phyloP scores from a whole-genome alignment of 2,329 filamentous ascomycete species.

The Penicillium thymicola region DNA sequence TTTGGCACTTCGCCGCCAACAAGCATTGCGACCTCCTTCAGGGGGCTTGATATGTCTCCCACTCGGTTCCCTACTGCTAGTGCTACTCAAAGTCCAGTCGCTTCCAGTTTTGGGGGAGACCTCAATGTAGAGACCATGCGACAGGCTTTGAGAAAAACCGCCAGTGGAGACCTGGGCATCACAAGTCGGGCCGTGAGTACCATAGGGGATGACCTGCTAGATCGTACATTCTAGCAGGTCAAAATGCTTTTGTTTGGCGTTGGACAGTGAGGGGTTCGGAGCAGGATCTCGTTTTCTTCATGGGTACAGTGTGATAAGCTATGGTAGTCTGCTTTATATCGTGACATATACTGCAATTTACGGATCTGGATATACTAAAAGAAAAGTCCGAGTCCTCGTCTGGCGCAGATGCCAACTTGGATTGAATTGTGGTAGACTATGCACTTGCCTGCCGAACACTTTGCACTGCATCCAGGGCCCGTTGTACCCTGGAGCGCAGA shows the following conservation, averaged over 20 bases:
- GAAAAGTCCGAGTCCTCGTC: neutral
- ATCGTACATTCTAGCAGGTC: constrained; percentile 25
- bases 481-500: constrained; percentile 61
- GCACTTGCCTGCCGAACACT: constrained; percentile 12
- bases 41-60: constrained; percentile 70
- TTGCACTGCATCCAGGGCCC: constrained; percentile 62
- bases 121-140: constrained; percentile 91
- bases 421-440: neutral
- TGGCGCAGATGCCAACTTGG: neutral
- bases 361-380: constrained; percentile 5
- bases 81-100: constrained; percentile 51
- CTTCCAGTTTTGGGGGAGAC: constrained; percentile 57
- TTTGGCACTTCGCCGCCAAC: constrained; percentile 68
- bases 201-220: constrained; percentile 32
- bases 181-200: constrained; percentile 34
- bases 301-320: neutral
- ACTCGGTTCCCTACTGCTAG: constrained; percentile 59
- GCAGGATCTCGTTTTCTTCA: constrained; percentile 12
- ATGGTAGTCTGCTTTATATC: constrained; percentile 4
- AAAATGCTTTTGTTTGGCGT: neutral
- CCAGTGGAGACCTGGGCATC: constrained; percentile 69
- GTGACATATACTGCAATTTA: constrained; percentile 10
- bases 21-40: constrained; percentile 71
- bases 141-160: constrained; percentile 80
- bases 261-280: neutral